Conservation (phyloP, 2,329 filamentous ascomycete species). For the Diaporthe humulicola region DNA sequence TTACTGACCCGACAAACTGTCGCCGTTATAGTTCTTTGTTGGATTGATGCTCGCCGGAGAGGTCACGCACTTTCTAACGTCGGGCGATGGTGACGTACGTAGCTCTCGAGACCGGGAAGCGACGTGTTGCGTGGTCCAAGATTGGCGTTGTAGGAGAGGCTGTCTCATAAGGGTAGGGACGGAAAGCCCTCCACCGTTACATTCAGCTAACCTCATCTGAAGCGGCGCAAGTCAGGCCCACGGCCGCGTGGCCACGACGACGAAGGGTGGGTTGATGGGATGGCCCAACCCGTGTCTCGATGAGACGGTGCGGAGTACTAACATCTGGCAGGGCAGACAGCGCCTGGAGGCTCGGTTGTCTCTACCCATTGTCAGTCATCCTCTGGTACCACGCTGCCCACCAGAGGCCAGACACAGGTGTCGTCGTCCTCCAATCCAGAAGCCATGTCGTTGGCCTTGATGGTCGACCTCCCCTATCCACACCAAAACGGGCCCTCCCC, state of each 20-base stretch:
- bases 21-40: not conserved
- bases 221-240: slow-evolving; percentile 8
- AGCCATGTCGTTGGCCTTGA: not conserved
- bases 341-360: not conserved
- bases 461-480: slow-evolving; percentile 15
- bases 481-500: slow-evolving; percentile 5
- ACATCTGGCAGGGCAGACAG: not conserved
- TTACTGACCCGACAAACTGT: not conserved
- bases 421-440: slow-evolving; percentile 11
- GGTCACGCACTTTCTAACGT: not conserved
- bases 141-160: not conserved
- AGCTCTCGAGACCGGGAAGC: not conserved
- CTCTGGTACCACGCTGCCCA: not conserved
- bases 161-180: too few species aligned
- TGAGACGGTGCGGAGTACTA: not conserved
- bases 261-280: not conserved
- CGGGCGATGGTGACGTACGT: slow-evolving; percentile 2
- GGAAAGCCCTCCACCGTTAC: not conserved
- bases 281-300: not conserved
- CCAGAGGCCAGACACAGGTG: not conserved
- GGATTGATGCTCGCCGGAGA: not conserved
- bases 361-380: slow-evolving; percentile 17
- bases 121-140: not conserved
- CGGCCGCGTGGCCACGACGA: slow-evolving; percentile 4
- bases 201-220: not conserved